A percentile compares a stretch with the other conserved stretches of the same genome.
Evolutionary conservation across 495 filamentous ascomycete species (phyloP).

Genomic region (Neurospora intermedia): DNA sequence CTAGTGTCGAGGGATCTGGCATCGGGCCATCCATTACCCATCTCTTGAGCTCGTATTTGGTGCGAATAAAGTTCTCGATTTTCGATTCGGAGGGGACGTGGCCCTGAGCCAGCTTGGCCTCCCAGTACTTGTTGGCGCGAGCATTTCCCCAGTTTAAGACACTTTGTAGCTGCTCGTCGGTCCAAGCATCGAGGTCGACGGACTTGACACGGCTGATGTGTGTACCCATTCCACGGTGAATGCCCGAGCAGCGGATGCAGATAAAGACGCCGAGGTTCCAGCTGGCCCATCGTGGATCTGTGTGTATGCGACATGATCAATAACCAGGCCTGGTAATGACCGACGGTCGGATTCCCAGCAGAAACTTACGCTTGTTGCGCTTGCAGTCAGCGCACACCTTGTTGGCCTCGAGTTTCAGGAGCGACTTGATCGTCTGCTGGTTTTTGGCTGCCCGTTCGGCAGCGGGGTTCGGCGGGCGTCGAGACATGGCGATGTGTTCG

Average conservation of each 20-base stretch:
- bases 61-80: slow-evolving; percentile 98
- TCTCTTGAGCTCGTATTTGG: slow-evolving; percentile 95
- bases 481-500: slow-evolving; percentile 56
- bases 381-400: slow-evolving; percentile 98
- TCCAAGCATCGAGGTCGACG: slow-evolving; percentile 95
- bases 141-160: slow-evolving; percentile 90
- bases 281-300: slow-evolving; percentile 95
- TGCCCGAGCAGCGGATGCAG: slow-evolving; percentile 95
- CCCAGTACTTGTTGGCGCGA: slow-evolving; percentile 98
- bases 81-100: slow-evolving; percentile 97
- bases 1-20: slow-evolving; percentile 81
- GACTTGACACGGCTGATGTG: slow-evolving; percentile 98
- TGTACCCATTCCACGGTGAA: slow-evolving; percentile 96
- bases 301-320: background rate
- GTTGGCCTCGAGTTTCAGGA: slow-evolving; percentile 87
- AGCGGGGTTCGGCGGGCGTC: slow-evolving; percentile 64
- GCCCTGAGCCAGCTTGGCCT: slow-evolving; percentile 80
- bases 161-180: slow-evolving; percentile 90
- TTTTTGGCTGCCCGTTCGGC: slow-evolving; percentile 80
- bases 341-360: background rate
- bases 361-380: slow-evolving; percentile 79
- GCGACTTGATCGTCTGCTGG: slow-evolving; percentile 76
- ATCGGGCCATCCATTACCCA: slow-evolving; percentile 97
- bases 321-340: slow-evolving; percentile 6
- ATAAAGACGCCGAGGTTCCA: slow-evolving; percentile 96